These are phyloP conservation scores for Eragrostis nindensis DNA, from an alignment of 176 grass and related monocot species.

Conservation along the genomic window DNA sequence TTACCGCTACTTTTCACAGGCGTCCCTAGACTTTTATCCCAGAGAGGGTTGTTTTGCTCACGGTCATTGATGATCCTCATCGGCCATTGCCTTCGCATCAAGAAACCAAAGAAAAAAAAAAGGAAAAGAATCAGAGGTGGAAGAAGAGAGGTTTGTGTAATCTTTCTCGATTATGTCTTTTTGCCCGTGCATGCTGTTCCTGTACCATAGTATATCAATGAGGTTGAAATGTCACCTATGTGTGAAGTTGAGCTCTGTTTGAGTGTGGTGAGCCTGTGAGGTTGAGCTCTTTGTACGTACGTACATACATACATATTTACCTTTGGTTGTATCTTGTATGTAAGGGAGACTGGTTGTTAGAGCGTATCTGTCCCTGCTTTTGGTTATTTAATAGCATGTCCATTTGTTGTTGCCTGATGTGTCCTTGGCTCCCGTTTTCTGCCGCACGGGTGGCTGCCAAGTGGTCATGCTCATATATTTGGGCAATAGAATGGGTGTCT, in stretches of 20 bases:
- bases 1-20: background rate
- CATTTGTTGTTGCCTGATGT: slow-evolving; percentile 41
- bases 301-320: slow-evolving; percentile 43
- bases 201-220: background rate
- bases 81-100: slow-evolving; percentile 21
- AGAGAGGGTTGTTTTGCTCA: background rate
- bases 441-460: slow-evolving; percentile 29
- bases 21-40: background rate
- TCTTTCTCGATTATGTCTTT: slow-evolving; percentile 10
- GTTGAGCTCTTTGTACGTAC: slow-evolving; percentile 57
- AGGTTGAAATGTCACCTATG: slow-evolving; percentile 53
- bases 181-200: background rate
- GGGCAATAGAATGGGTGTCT: slow-evolving; percentile 1
- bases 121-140: background rate
- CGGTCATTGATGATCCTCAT: background rate
- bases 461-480: slow-evolving; percentile 31
- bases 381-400: slow-evolving; percentile 33
- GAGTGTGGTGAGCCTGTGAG: too few species aligned
- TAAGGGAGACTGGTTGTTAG: slow-evolving; percentile 39
- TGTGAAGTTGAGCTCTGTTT: slow-evolving; percentile 32
- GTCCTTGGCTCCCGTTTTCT: slow-evolving; percentile 28
- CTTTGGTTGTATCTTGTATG: slow-evolving; percentile 34
- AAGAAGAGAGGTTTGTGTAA: slow-evolving; percentile 24
- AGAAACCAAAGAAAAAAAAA: too few species aligned
- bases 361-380: slow-evolving; percentile 43